Percentiles rank a stretch among this genome's conserved stretches.
These are phyloP conservation scores for Magnolia sinica DNA, from an alignment of 164 flowering plant species.

Conservation along the genomic window DNA sequence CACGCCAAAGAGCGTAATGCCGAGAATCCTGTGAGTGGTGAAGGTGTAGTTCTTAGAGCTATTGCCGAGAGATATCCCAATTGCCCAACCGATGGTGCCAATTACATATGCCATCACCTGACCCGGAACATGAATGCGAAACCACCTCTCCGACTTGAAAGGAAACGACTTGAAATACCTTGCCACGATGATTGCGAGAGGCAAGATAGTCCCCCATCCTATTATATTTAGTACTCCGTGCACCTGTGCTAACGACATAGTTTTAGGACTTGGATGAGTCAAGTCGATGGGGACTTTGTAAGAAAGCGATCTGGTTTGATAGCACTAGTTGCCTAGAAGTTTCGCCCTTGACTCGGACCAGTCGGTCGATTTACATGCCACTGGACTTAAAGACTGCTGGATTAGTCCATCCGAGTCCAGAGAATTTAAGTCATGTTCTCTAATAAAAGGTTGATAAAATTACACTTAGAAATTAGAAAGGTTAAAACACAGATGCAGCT, in stretches of 20 bases:
- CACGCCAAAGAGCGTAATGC: slow-evolving; percentile 34
- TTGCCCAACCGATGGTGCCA: slow-evolving; percentile 34
- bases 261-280: background rate
- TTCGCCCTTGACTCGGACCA: too few relatives aligned
- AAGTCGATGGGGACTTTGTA: too few relatives aligned
- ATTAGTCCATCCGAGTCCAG: too few relatives aligned
- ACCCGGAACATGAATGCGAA: slow-evolving; percentile 14
- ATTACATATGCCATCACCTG: slow-evolving; percentile 27
- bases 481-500: too few relatives aligned
- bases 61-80: slow-evolving; percentile 37
- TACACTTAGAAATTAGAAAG: too few relatives aligned
- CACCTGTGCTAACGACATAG: slow-evolving; percentile 20
- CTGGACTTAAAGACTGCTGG: too few relatives aligned
- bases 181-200: slow-evolving; percentile 35
- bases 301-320: too few relatives aligned
- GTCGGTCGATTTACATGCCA: too few relatives aligned
- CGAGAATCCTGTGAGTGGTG: slow-evolving; percentile 27
- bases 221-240: slow-evolving; percentile 48
- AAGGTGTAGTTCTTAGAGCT: slow-evolving; percentile 31
- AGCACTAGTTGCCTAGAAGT: too few relatives aligned
- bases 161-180: slow-evolving; percentile 38
- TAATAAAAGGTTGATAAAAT: too few relatives aligned
- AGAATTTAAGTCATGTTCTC: too few relatives aligned
- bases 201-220: slow-evolving; percentile 53
- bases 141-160: slow-evolving; percentile 8